A percentile compares a stretch with the other conserved stretches of the same genome.
These are phyloP conservation scores for Lanzia echinophila DNA, from an alignment of 2,329 filamentous ascomycete species.

Conservation along the genomic window DNA sequence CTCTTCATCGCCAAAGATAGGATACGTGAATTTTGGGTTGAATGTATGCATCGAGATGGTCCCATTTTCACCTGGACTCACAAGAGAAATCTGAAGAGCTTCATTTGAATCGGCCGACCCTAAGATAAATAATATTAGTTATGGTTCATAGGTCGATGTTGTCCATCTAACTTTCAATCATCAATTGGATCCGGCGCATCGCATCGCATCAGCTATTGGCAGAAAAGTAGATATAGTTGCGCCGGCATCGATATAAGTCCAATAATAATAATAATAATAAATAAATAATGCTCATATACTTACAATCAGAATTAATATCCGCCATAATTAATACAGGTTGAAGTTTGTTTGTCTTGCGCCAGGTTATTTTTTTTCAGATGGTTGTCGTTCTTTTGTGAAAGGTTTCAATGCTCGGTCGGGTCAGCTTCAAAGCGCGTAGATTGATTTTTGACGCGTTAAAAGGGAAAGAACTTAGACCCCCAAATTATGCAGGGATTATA, in stretches of 20 bases:
- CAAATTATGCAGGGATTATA: background rate
- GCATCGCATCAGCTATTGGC: too few relatives aligned
- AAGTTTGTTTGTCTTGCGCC: background rate
- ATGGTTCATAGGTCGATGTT: too few relatives aligned
- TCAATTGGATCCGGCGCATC: background rate
- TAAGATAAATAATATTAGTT: constrained; percentile 12
- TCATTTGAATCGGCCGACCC: constrained; percentile 36
- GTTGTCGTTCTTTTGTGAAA: background rate
- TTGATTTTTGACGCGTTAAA: constrained; percentile 14
- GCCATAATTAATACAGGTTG: constrained; percentile 15
- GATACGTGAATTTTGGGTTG: constrained; percentile 80
- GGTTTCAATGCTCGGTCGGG: background rate
- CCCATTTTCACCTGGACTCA: constrained; percentile 42
- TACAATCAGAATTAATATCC: constrained; percentile 20
- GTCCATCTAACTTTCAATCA: background rate
- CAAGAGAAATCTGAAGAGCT: constrained; percentile 54
- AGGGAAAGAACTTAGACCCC: too few relatives aligned
- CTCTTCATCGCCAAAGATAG: constrained; percentile 91
- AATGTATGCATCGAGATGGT: constrained; percentile 61
- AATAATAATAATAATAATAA: too few relatives aligned
- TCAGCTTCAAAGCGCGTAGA: constrained; percentile 17
- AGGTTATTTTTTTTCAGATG: background rate
- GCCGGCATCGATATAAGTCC: background rate
- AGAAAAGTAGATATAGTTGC: too few relatives aligned
- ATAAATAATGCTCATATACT: too few relatives aligned